Base-by-base conservation (phyloP, 352 stramenopile species). In the Phytophthora citricola region DNA sequence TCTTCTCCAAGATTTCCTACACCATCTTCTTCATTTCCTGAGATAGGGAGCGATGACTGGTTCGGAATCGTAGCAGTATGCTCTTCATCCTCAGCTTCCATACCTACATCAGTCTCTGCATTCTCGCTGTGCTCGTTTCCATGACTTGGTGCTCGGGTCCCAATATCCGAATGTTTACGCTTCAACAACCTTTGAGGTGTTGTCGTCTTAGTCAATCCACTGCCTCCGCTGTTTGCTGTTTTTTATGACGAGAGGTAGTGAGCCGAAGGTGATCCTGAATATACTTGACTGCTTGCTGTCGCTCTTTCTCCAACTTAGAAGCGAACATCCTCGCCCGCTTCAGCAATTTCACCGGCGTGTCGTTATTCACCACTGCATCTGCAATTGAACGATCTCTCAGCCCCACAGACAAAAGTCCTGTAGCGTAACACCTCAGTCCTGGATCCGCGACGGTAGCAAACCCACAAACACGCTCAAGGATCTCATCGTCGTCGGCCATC, bases 321-420 rank as follows among this genome's bases (percentile, higher is more conserved):
- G 87, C 87, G 43, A 89, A 95, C 56, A 93, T 78, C 5, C 84
- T 74, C 10, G 84, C 83, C 26, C 87, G 71, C 57, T 90, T 89
- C 7, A 95, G 66, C 47, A 95, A 74, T 31, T 88, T 93, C 15
- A 92, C 56, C 1, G 85, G 67, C 0, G 82, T 90, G 7, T 92
- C 87, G 22, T 87, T 88, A 71, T 95, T 95, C 27, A 95, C 87
- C 27, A 95, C 84, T 4, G 85, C 83, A 44, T 94, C 85, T 1
- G 87, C 87, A 52, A 94, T 71, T 4, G 85, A 93, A 26, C 87
- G 85, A 44, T 95, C 87, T n/a, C 87, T 74, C 0, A 95, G 58
- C 6, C 82, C 87, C 12, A 94, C 81, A 11, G 87, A 87, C 1
- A 95, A 65, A 26, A 95, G 57, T 3, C 87, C 87, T 2, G 87